Evolutionary conservation across 768 basidiomycete genomes (phyloP).

Genomic region (Infundibulicybe gibba): DNA sequence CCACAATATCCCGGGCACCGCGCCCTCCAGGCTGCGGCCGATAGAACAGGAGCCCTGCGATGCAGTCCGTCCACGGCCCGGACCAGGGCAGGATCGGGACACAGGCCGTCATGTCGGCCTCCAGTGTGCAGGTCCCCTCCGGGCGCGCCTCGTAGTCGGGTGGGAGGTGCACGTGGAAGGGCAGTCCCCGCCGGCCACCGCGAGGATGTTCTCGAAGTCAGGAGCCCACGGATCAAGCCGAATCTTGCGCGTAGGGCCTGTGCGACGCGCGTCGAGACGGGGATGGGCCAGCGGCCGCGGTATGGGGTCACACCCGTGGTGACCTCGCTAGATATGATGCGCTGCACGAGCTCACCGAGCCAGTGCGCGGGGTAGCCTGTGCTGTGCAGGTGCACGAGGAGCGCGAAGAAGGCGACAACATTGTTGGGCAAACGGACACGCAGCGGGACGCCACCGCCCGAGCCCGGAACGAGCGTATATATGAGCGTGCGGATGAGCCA

Average conservation of each 20-base stretch:
- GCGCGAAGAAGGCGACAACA: constrained; percentile 25
- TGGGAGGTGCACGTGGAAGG: constrained; percentile 19
- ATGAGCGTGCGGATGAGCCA: constrained; percentile 31
- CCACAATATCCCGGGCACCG: background rate
- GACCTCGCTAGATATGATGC: constrained; percentile 18
- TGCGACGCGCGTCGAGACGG: constrained; percentile 15
- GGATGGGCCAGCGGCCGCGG: constrained; percentile 20
- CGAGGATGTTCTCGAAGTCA: constrained; percentile 23
- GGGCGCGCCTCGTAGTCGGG: constrained; percentile 9
- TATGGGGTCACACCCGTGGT: constrained; percentile 22
- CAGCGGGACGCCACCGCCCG: constrained; percentile 10
- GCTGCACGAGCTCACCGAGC: constrained; percentile 28
- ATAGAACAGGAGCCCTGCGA: no score
- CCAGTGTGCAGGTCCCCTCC: no score
- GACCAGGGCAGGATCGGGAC: no score
- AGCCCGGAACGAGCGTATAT: constrained; percentile 23
- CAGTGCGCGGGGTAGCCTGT: constrained; percentile 32
- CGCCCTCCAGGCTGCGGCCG: no score
- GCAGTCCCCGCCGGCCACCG: constrained; percentile 12
- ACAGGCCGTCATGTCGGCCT: no score
- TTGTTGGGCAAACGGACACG: constrained; percentile 28
- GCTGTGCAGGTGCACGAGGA: constrained; percentile 25
- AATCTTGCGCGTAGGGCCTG: constrained; percentile 16
- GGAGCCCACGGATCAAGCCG: constrained; percentile 22
- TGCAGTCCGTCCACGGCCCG: no score